Base-by-base conservation (phyloP, 257 asterid species). In the Linderniella brevidens region DNA sequence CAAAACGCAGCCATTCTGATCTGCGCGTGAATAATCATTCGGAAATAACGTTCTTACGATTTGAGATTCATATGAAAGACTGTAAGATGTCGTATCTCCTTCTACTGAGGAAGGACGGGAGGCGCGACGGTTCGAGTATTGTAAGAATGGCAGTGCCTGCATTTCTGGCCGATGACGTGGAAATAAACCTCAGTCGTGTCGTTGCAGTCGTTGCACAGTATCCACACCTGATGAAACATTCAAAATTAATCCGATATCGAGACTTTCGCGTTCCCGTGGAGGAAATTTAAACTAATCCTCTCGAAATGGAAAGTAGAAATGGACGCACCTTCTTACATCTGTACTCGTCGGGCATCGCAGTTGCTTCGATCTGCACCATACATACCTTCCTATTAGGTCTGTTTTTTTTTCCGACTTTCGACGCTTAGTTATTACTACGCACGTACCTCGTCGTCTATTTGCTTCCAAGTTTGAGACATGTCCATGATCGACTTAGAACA, bases 171-270 rank as follows among this genome's bases (percentile, higher is more conserved):
- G 7, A 90, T 73, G 41, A 88, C 73, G 56, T 88, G 94, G 82
- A 80, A 90, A 65, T 63, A 79, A 4, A 85, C 94, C 58, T 90
- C 96, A 3, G 93, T 85, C 0, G 98, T 78, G 53, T 78, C 94
- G 14, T 81, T 78, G 75, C 98, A 90, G 66, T 90, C 98, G 10
- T 90, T 85, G 58, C 98, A 90, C 11, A 90, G 68, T 62, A 90
- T 79, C 96, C 98, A 90, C 20, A 80, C 92, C 97, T 82, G 78
- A 36, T n/a, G n/a, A n/a, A n/a, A n/a, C n/a, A n/a, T n/a, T n/a
- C n/a, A n/a, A 25, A 25, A 25, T 25, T 6, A 25, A 25, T 25
- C 32, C 32, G 6, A 25, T n/a, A n/a, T n/a, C n/a, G n/a, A n/a
- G n/a, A n/a, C n/a, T n/a, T n/a, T n/a, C n/a, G n/a, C n/a, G n/a